These are phyloP conservation scores for Leccinellum rugosiceps DNA, from an alignment of 768 basidiomycete genomes.

Conservation along the genomic window DNA sequence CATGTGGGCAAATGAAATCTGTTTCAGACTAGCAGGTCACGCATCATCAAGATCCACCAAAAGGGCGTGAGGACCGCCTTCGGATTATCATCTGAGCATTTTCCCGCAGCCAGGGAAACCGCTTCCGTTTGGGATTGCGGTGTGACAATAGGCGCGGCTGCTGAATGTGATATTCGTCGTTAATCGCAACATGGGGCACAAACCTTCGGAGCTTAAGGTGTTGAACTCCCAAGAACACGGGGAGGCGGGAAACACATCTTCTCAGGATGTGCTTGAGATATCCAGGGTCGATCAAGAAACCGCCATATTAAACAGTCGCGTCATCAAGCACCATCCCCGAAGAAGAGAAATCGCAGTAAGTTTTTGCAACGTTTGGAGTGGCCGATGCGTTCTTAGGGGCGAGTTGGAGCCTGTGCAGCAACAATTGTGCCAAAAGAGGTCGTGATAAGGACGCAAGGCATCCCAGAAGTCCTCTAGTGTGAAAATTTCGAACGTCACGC, in stretches of 20 bases:
- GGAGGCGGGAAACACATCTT: not conserved
- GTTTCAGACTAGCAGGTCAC: not conserved
- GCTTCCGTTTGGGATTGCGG: not conserved
- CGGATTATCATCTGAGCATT: not conserved
- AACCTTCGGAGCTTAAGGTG: not conserved
- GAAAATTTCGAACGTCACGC: not conserved
- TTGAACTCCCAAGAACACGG: not conserved
- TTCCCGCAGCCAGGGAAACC: not conserved
- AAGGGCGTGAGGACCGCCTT: not conserved
- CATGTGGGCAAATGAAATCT: slow-evolving; percentile 3
- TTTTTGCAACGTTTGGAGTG: too few species aligned
- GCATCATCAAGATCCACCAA: not conserved
- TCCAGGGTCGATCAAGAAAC: not conserved
- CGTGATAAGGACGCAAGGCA: not conserved
- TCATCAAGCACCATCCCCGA: not conserved
- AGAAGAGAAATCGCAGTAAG: not conserved
- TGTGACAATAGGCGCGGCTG: not conserved
- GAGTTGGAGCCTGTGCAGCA: not conserved
- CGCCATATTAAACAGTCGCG: not conserved
- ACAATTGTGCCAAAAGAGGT: not conserved
- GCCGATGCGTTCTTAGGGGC: not conserved
- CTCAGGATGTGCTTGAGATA: not conserved
- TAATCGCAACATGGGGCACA: not conserved
- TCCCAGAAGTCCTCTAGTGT: not conserved
- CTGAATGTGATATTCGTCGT: not conserved